These are phyloP conservation scores for Daldinia sp. DNA, from an alignment of 2,329 filamentous ascomycete species.

Conservation along the genomic window DNA sequence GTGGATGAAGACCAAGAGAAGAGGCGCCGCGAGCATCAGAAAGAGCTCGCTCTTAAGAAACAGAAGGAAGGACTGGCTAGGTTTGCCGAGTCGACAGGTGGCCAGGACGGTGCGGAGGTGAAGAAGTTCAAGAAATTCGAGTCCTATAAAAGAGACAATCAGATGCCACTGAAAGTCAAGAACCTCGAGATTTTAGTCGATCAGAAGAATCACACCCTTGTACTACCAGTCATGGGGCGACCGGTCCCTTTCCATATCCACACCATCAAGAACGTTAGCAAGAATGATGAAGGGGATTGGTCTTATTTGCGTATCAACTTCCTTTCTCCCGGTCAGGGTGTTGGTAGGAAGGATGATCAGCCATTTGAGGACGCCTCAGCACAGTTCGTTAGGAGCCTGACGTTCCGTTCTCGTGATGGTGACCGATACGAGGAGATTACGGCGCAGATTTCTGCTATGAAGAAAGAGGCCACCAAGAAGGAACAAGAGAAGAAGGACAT, in stretches of 20 bases:
- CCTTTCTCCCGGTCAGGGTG: constrained; percentile 94
- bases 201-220: constrained; percentile 87
- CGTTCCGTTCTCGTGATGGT: constrained; percentile 91
- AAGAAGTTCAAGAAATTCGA: constrained; percentile 99
- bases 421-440: constrained; percentile 91
- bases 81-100: constrained; percentile 86
- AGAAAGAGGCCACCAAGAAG: constrained; percentile 89
- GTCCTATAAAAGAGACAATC: constrained; percentile 98
- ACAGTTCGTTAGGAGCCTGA: constrained; percentile 95
- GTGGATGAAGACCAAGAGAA: constrained; percentile 91
- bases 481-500: constrained; percentile 99
- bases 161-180: constrained; percentile 84
- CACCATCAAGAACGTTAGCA: constrained; percentile 99
- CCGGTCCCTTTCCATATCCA: constrained; percentile 97
- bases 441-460: constrained; percentile 93
- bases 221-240: constrained; percentile 96
- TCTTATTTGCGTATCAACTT: constrained; percentile 97
- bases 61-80: constrained; percentile 87
- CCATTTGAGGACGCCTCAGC: constrained; percentile 96
- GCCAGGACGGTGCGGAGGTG: constrained; percentile 88
- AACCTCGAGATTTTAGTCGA: constrained; percentile 93
- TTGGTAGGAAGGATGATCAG: constrained; percentile 96
- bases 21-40: constrained; percentile 90
- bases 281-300: constrained; percentile 95
- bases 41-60: constrained; percentile 87